Base-by-base conservation (phyloP, 176 grass and related monocot genomes). In the Stipa capillata region DNA sequence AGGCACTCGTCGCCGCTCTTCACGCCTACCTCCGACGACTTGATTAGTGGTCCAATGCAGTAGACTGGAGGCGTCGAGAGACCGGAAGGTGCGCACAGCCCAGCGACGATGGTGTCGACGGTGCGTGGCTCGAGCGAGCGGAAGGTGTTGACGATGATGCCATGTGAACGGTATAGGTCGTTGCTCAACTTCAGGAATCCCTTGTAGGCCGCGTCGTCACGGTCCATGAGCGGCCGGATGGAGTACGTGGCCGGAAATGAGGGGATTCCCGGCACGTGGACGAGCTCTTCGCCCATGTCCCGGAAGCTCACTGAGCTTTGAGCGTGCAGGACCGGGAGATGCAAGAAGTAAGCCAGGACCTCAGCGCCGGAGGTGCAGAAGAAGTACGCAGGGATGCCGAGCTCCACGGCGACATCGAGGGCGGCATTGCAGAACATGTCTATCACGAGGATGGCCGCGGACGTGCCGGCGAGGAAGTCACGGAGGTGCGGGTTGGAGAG, bases 71-170 rank as follows among this genome's bases (percentile, higher is more conserved):
- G 86, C 45, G 72, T 82, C 29, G 58, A 2, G 2, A 54, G 16
- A 16, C 86, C 86, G 1, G 85, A 21, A 0, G 61, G 71, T 18
- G 76, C 65, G 79, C 83, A 91, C 12, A 18, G 62, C 0, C 92
- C 84, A 9, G 57, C 17, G 4, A 4, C 57, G 12, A 91, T 40
- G 13, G 86, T 18, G n/a, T 87, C 72, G 4, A 91, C 28, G n/a
- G 69, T 83, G n/a, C 80, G 75, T 17, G 37, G 72, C 73, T 94
- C 92, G 15, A 94, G 89, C 23, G 17, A 37, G 14, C 33, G 53
- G 79, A 91, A 87, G 23, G 92, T 91, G 86, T 94, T 94, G 51
- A 91, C 64, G 33, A 94, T 49, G 78, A 91, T 40, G 58, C 92
- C 92, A 18, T 79, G 14, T 8, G 50, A 39, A 11, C 65, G 71